phyloP scores from a whole-genome alignment of 305 asterid species.

The Rubia tinctorum region DNA sequence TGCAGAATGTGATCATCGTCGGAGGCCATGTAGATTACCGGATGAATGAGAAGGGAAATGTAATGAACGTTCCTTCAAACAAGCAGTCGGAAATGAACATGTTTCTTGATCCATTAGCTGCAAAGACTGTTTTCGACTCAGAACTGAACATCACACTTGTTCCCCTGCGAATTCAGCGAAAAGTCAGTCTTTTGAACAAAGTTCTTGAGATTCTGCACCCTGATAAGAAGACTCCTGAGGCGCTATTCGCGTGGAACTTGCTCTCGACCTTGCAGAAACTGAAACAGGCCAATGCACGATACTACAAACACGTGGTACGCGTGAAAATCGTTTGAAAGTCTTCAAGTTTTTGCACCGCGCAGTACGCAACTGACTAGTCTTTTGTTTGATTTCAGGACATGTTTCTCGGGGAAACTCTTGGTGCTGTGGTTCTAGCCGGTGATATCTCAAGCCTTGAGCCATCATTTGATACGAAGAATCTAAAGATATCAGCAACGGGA shows the following conservation, averaged over 20 bases:
- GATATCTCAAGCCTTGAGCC: constrained; percentile 37
- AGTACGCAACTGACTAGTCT: background rate
- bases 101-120: constrained; percentile 89
- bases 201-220: constrained; percentile 28
- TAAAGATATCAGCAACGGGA: constrained; percentile 50
- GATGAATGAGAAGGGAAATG: constrained; percentile 56
- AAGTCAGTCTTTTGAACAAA: constrained; percentile 34
- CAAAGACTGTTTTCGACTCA: constrained; percentile 54
- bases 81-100: constrained; percentile 67
- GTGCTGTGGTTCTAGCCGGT: constrained; percentile 62
- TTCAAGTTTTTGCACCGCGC: background rate
- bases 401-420: constrained; percentile 78
- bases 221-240: constrained; percentile 60
- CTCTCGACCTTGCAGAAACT: constrained; percentile 50
- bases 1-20: constrained; percentile 72
- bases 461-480: constrained; percentile 25
- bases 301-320: constrained; percentile 60
- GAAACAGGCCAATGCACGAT: constrained; percentile 41
- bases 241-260: constrained; percentile 39
- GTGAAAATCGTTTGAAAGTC: background rate
- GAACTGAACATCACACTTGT: constrained; percentile 55
- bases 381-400: constrained; percentile 41
- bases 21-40: constrained; percentile 59
- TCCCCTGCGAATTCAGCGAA: constrained; percentile 64
- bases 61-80: constrained; percentile 55